Conservation (phyloP, 257 asterid genomes). For the Fraxinus americana region DNA sequence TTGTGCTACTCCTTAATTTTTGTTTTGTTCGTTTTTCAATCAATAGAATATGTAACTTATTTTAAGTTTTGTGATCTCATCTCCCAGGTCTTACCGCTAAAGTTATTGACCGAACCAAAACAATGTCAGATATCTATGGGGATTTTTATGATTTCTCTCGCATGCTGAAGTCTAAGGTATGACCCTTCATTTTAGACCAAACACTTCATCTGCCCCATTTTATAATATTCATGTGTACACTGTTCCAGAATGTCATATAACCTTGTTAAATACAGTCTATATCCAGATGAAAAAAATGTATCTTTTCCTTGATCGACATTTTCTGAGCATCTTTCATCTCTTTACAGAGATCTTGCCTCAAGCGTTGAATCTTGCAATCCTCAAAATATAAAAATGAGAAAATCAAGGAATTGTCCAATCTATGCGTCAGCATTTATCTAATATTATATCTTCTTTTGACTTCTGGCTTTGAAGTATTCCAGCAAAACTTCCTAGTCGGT, state of each 20-base stretch:
- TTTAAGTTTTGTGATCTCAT: constrained; percentile 18
- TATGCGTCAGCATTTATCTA: not conserved
- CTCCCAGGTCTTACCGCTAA: constrained; percentile 89
- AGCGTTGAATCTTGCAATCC: not conserved
- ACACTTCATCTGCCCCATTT: not conserved
- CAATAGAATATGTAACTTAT: constrained; percentile 16
- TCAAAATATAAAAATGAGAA: not conserved
- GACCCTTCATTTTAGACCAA: constrained; percentile 24
- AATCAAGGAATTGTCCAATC: not conserved
- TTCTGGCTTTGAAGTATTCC: not conserved
- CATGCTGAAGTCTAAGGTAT: constrained; percentile 87
- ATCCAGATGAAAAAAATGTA: not conserved
- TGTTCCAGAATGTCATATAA: not conserved
- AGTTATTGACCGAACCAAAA: constrained; percentile 69
- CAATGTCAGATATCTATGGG: constrained; percentile 89
- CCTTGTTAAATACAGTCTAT: not conserved
- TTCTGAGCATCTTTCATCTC: not conserved
- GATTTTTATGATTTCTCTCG: constrained; percentile 87
- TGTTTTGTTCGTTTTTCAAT: constrained; percentile 17
- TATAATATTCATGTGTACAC: not conserved
- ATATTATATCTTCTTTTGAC: not conserved
- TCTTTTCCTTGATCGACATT: not conserved
- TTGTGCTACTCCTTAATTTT: constrained; percentile 8
- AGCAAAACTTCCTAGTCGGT: not conserved
- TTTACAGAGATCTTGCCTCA: not conserved